These are phyloP conservation scores for Pouteria campechiana DNA, from an alignment of 179 eudicot species.

Conservation along the genomic window DNA sequence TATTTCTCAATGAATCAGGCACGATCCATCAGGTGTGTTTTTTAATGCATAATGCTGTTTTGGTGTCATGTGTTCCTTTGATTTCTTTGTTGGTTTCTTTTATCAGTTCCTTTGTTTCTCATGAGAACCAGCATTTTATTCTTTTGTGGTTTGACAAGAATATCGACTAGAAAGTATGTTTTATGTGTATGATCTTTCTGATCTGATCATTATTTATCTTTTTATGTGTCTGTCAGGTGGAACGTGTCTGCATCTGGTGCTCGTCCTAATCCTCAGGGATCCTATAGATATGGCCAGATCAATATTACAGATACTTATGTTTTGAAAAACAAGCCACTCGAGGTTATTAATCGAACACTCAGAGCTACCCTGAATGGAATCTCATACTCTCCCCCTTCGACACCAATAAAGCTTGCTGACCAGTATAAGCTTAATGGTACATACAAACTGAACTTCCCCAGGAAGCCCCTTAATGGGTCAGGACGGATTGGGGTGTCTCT, in stretches of 20 bases:
- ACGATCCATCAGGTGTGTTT: slow-evolving; percentile 51
- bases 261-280: slow-evolving; percentile 92
- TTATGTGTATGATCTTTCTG: no score
- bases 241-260: slow-evolving; percentile 91
- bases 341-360: slow-evolving; percentile 47
- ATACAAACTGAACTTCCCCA: slow-evolving; percentile 82
- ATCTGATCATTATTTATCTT: no score
- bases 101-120: no score
- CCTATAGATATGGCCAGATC: slow-evolving; percentile 70
- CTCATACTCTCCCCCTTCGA: slow-evolving; percentile 65
- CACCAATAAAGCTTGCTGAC: slow-evolving; percentile 88
- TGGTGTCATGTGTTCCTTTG: no score
- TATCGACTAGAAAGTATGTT: no score
- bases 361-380: slow-evolving; percentile 64
- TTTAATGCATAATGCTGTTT: neutral
- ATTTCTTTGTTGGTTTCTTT: no score
- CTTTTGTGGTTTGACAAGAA: no score
- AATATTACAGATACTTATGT: slow-evolving; percentile 72
- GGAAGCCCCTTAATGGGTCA: slow-evolving; percentile 47
- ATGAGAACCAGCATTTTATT: no score
- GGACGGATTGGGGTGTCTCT: slow-evolving; percentile 55
- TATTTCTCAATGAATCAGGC: slow-evolving; percentile 64
- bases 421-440: slow-evolving; percentile 48
- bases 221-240: no score
- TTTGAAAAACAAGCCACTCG: slow-evolving; percentile 53